Conservation (phyloP, 306 rosid species). For the Prunus padus region DNA sequence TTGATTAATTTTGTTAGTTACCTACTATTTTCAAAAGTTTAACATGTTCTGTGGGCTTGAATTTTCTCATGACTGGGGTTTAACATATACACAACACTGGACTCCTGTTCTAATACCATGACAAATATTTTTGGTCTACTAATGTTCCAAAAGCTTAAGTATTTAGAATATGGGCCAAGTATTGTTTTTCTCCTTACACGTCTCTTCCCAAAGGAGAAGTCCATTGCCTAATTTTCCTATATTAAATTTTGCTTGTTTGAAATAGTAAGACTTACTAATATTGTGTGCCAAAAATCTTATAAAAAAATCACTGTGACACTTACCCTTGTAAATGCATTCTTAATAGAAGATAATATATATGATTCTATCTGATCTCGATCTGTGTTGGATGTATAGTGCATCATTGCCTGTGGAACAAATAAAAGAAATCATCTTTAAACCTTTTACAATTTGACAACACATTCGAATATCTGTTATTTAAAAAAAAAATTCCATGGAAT, state of each 20-base stretch:
- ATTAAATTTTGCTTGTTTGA: slow-evolving; percentile 7
- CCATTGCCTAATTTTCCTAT: background rate
- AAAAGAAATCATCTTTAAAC: slow-evolving; percentile 19
- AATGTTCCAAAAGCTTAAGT: background rate
- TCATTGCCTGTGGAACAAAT: slow-evolving; percentile 46
- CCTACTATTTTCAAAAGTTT: background rate
- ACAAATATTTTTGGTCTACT: background rate
- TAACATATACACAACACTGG: background rate
- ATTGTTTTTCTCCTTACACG: background rate
- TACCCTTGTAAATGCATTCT: slow-evolving; percentile 84
- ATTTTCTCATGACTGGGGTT: background rate
- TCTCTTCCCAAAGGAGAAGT: background rate
- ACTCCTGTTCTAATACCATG: background rate
- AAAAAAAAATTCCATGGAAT: background rate
- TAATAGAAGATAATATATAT: slow-evolving; percentile 70
- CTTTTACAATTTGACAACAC: background rate
- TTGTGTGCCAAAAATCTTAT: slow-evolving; percentile 19
- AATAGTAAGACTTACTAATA: slow-evolving; percentile 8
- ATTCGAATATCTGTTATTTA: background rate
- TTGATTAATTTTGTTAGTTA: background rate
- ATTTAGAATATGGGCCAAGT: background rate
- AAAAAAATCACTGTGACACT: slow-evolving; percentile 32
- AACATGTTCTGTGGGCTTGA: background rate
- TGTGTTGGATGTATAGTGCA: slow-evolving; percentile 58
- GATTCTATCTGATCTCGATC: slow-evolving; percentile 94